A percentile compares a stretch with the other conserved stretches of the same genome.
These are phyloP conservation scores for Aspergillus udagawae DNA, from an alignment of 2,329 filamentous ascomycete genomes.

Conservation along the genomic window DNA sequence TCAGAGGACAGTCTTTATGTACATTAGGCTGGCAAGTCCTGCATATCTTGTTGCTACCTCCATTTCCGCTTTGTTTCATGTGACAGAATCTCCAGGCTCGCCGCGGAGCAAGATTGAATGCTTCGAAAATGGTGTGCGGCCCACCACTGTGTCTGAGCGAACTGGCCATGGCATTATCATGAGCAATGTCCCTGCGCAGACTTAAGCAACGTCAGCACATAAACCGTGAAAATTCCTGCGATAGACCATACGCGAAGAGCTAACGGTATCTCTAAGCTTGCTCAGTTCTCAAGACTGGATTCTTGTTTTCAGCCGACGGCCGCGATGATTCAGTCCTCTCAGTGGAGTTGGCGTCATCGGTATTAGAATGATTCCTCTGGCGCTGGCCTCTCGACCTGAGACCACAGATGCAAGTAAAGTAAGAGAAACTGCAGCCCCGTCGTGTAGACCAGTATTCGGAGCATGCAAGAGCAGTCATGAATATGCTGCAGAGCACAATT, in stretches of 20 bases:
- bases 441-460: slow-evolving; percentile 30
- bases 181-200: background rate
- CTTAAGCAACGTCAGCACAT: background rate
- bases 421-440: slow-evolving; percentile 11
- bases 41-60: background rate
- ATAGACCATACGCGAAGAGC: background rate
- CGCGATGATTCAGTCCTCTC: slow-evolving; percentile 29
- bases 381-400: slow-evolving; percentile 19
- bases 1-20: background rate
- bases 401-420: slow-evolving; percentile 22
- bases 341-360: slow-evolving; percentile 29
- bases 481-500: slow-evolving; percentile 37
- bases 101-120: background rate
- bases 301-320: slow-evolving; percentile 22
- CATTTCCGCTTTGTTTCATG: background rate
- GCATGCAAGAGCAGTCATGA: slow-evolving; percentile 37
- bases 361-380: slow-evolving; percentile 29
- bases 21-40: background rate
- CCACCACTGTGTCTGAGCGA: background rate
- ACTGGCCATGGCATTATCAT: background rate
- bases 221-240: background rate
- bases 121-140: background rate
- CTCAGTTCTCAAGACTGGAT: slow-evolving; percentile 18
- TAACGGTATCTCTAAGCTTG: slow-evolving; percentile 15
- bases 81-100: background rate